Base-by-base conservation (phyloP, 305 asterid genomes). In the Rubia peregrina region DNA sequence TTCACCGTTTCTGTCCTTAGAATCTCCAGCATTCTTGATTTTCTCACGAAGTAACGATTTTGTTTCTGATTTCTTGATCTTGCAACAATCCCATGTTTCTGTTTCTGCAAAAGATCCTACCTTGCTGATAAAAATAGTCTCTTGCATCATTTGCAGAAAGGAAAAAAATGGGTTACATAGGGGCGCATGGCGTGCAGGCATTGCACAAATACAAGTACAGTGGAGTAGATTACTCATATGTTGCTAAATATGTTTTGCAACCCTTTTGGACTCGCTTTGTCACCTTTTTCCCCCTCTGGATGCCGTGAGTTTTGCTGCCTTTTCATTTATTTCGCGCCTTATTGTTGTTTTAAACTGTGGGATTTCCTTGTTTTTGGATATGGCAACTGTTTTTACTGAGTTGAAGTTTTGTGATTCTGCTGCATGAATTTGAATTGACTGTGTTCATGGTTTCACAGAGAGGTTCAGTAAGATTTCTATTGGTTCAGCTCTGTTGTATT, bases 241-340 rank as follows among this genome's bases (percentile, higher is more conserved):
- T 91, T 70, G 87, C 98, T 16, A 92, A 92, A 83, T 92, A 90
- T 73, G 83, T 90, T 43, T 71, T 92, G 91, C 97, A 92, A 81
- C 98, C 98, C 56, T 92, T 90, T 67, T 92, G 98, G 98, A 76
- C 83, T 33, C 90, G 91, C 69, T 92, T 78, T 75, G 98, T 92
- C 75, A 74, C 79, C 72, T 85, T 90, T 78, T 92, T 92, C 84
- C 98, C 98, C 41, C 96, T 92, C 74, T 92, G 98, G 98, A 88
- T 92, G 95, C 93, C 98, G 98, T 92, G 85, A 86, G 91, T 79
- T 72, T 48, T 67, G 43, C 6, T 0, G 0, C n/a, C 3, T 55
- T 21, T 2, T 24, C 51, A 9, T 59, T 59, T 14, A 7, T 51
- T 10, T 36, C 41, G 36, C 61, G 75, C 48, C 12, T 22, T 2